Evolutionary conservation across 495 filamentous ascomycete species (phyloP), one percentile per base, ranked within the genome.

Genomic region (Evernia prunastri): DNA sequence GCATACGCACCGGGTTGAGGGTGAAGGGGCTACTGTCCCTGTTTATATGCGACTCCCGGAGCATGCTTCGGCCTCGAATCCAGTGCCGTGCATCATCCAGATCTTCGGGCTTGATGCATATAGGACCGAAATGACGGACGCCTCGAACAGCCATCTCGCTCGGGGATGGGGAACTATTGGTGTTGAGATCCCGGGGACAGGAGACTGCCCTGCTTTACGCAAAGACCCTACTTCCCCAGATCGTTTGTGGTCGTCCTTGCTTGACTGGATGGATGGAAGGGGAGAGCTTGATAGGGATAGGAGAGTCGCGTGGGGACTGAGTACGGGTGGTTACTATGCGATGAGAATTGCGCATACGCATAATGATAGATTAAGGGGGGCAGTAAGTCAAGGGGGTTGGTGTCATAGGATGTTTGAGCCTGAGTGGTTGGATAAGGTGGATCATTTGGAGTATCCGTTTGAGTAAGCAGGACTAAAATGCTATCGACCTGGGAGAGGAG

Each of bases 371-470:
- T 71, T 93, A 9, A 73, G 72, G 2, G 89, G 88, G 0, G 78
- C 73, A 23, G 80, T 90, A 18, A 86, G 87, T 36, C 85, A 89
- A 71, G 89, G 89, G 0, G 87, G 87, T 10, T 88, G 89, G 0
- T 78, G 76, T 58, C 89, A 92, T 72, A 79, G 87, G 68, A 89
- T 91, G 72, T 87, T 88, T 68, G 79, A 80, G 33, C 60, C 63
- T 2, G 82, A 81, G 59, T 91, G 89, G 89, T 68, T 92, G 68
- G 77, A 81, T 31, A 75, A 75, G 63, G 86, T 85, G 0, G 86
- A 91, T 67, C 84, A 87, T 36, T 84, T 89, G 61, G 89, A 92
- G 74, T 93, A 93, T 74, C 89, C 89, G 13, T 91, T 91, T 70
- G 72, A 78, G 80, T 86, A 64, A 75, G 82, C 79, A 35, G 31